phyloP scores from a whole-genome alignment of 1,284 basidiomycete species.

The Ustilago xerochloae region DNA sequence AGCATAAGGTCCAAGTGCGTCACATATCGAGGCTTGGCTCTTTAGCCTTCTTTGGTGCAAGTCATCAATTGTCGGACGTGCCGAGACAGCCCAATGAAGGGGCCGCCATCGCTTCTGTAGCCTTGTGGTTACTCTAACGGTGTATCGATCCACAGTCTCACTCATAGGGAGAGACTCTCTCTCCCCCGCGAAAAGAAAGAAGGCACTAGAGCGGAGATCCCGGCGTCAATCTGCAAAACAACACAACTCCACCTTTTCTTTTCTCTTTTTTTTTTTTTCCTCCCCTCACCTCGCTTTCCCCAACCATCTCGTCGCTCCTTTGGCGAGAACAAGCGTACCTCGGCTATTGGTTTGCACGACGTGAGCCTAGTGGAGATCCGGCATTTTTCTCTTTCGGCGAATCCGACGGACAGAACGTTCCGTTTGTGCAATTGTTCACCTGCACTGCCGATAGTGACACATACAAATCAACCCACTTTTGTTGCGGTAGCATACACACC shows the following conservation, averaged over 20 bases:
- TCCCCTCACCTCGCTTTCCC: neutral
- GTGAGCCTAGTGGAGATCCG: too few species aligned
- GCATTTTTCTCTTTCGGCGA: too few species aligned
- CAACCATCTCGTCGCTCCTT: neutral
- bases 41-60: neutral
- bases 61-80: neutral
- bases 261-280: neutral
- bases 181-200: neutral
- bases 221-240: slow-evolving; percentile 4
- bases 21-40: slow-evolving; percentile 9
- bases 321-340: too few species aligned
- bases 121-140: neutral
- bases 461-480: too few species aligned
- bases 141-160: neutral
- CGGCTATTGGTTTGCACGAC: too few species aligned
- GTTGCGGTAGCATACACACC: too few species aligned
- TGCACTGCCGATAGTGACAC: too few species aligned
- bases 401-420: too few species aligned
- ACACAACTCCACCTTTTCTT: slow-evolving; percentile 2
- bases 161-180: too few species aligned
- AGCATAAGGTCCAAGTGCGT: neutral
- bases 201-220: neutral
- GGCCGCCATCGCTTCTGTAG: too few species aligned
- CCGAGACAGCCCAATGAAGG: too few species aligned
- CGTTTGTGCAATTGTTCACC: too few species aligned